Base-by-base conservation (phyloP, 2,329 filamentous ascomycete genomes). In the Capronia epimyces region DNA sequence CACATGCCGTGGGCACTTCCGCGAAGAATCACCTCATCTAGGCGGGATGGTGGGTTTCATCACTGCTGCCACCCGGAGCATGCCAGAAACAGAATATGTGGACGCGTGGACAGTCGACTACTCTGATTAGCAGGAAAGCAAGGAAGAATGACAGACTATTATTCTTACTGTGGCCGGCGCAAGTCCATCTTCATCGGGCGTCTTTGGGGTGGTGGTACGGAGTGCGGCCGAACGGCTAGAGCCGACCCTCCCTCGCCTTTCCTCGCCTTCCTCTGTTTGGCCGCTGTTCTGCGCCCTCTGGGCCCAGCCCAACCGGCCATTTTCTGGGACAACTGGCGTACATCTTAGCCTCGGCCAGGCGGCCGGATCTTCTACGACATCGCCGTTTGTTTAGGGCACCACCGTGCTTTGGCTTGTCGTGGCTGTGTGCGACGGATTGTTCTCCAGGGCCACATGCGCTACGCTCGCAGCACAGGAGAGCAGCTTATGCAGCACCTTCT, bases 231-330 rank as follows among this genome's bases (percentile, higher is more conserved):
- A 15, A 25, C 47, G 47, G 43, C 16, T 31, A 52, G 49, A 46
- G 43, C 49, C 49, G 49, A 43, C 43, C 49, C 49, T 52, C 37
- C 34, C 49, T 34, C 43, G 36, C 32, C 45, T 47, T 41, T 34
- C 13, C 22, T 46, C 32, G 42, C 42, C 20, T 22, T 21, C 32
- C 32, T 21, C 41, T 21, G 8, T 16, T 24, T 37, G 18, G 10
- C 27, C 39, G 22, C 16, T 42, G 15, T 34, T 31, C 37, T 18
- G 25, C 21, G 37, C 46, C 39, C 21, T 47, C 12, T 39, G 13
- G 34, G 16, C 44, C 21, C 20, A 29, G n/a, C 22, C 36, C 25
- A 21, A 20, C 24, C 32, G 21, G 44, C 32, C 22, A 27, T 20
- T 20, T 29, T 21, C 16, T n/a, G 9, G 20, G 21, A 13, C 31